Conservation (phyloP, 352 stramenopile genomes). For the Phytopythium montanum region DNA sequence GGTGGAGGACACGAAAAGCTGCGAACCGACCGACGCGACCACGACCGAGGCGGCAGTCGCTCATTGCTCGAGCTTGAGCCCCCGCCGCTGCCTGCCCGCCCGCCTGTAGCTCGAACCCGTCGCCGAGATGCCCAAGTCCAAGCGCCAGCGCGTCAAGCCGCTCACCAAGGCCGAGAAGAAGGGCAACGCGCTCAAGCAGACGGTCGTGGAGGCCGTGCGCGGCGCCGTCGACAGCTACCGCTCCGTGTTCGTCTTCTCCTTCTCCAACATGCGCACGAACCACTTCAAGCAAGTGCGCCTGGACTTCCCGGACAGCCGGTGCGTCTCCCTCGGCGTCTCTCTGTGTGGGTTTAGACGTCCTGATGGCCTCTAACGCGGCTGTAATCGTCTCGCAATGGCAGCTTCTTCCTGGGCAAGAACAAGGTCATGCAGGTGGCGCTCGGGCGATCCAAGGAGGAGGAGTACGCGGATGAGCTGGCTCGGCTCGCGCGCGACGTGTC, state of each 20-base stretch:
- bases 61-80: constrained; percentile 1
- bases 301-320: constrained; percentile 93
- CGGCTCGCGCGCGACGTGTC: constrained; percentile 90
- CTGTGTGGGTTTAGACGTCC: background rate
- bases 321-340: constrained; percentile 11
- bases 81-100: background rate
- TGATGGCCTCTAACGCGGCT: no score
- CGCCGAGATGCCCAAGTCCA: constrained; percentile 78
- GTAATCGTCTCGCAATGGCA: constrained; percentile 22
- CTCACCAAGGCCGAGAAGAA: constrained; percentile 97
- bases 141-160: constrained; percentile 83
- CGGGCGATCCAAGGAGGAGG: constrained; percentile 92
- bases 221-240: constrained; percentile 93
- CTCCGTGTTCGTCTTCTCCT: constrained; percentile 95
- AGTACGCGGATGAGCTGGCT: constrained; percentile 95
- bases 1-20: constrained; percentile 29
- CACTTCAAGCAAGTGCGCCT: constrained; percentile 98
- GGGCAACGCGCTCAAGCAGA: constrained; percentile 94
- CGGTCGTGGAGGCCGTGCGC: constrained; percentile 92
- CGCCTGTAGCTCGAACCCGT: background rate
- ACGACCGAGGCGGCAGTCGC: background rate
- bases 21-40: background rate
- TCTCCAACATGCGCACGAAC: constrained; percentile 98
- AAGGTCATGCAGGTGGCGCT: constrained; percentile 98
- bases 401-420: constrained; percentile 99